Evolutionary conservation across 1,284 basidiomycete species (phyloP).

Genomic region (Marasmius oreades): DNA sequence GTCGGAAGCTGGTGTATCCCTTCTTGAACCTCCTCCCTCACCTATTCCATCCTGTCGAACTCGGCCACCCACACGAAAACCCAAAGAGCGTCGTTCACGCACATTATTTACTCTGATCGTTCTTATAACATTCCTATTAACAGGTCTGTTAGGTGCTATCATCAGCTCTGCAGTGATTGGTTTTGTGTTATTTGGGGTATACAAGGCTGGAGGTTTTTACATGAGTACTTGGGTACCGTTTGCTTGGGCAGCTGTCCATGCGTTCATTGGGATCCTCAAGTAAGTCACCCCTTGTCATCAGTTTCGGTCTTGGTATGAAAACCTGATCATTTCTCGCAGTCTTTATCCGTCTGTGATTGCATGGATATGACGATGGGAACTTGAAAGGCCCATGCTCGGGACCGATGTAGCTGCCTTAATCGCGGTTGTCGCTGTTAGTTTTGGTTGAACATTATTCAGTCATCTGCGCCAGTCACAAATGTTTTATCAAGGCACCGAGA

Average conservation of each 20-base stretch:
- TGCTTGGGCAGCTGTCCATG: conserved; percentile 68
- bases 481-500: too few species aligned
- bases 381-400: not conserved
- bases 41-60: not conserved
- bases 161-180: conserved; percentile 71
- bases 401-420: too few species aligned
- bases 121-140: conserved; percentile 51
- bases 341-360: not conserved
- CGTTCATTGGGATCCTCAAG: conserved; percentile 67
- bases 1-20: conserved; percentile 6
- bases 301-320: not conserved
- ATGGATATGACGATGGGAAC: not conserved
- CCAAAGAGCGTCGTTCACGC: conserved; percentile 49
- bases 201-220: conserved; percentile 61
- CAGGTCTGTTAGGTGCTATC: conserved; percentile 62
- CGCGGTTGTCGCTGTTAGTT: too few species aligned
- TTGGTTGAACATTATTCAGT: too few species aligned
- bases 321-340: not conserved
- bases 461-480: too few species aligned
- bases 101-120: conserved; percentile 64
- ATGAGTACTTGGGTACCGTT: conserved; percentile 84
- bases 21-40: not conserved
- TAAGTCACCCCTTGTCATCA: conserved; percentile 27
- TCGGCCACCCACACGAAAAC: conserved; percentile 1
- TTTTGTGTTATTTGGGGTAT: conserved; percentile 68